phyloP scores from a whole-genome alignment of 2,329 filamentous ascomycete genomes.

The Pezizomycotina sp. region DNA sequence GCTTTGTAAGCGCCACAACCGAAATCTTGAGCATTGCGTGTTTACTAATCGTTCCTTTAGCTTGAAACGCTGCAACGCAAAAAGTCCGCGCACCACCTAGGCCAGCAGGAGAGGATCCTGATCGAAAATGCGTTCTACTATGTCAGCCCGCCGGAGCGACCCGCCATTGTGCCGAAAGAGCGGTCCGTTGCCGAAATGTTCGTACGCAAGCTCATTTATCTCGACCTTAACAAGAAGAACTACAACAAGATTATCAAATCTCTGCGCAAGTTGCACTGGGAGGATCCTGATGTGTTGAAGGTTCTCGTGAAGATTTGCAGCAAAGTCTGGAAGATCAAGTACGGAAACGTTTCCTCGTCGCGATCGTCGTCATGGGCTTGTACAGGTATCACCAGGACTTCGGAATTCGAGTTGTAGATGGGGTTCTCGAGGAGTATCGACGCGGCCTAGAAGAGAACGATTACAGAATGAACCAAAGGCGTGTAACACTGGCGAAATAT shows the following conservation, averaged over 20 bases:
- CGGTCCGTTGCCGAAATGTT: conserved; percentile 84
- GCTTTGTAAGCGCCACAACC: conserved; percentile 42
- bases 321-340: conserved; percentile 93
- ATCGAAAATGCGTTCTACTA: conserved; percentile 98
- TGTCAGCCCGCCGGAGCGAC: conserved; percentile 82
- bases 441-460: conserved; percentile 88
- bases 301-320: conserved; percentile 83
- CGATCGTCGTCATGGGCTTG: conserved; percentile 72
- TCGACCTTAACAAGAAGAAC: conserved; percentile 85
- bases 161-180: conserved; percentile 92
- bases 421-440: conserved; percentile 71
- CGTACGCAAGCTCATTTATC: conserved; percentile 78
- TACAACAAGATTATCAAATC: conserved; percentile 89
- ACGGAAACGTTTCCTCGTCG: conserved; percentile 90
- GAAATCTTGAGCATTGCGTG: too few relatives aligned
- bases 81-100: conserved; percentile 74
- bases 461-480: conserved; percentile 90
- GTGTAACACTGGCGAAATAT: conserved; percentile 91
- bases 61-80: conserved; percentile 89
- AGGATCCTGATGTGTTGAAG: conserved; percentile 68
- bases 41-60: background rate
- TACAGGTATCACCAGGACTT: conserved; percentile 88
- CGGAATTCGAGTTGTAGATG: conserved; percentile 79
- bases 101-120: conserved; percentile 90
- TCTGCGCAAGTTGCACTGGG: conserved; percentile 91